phyloP scores from a whole-genome alignment of 179 eudicot genomes.

The Patellifolia procumbens region DNA sequence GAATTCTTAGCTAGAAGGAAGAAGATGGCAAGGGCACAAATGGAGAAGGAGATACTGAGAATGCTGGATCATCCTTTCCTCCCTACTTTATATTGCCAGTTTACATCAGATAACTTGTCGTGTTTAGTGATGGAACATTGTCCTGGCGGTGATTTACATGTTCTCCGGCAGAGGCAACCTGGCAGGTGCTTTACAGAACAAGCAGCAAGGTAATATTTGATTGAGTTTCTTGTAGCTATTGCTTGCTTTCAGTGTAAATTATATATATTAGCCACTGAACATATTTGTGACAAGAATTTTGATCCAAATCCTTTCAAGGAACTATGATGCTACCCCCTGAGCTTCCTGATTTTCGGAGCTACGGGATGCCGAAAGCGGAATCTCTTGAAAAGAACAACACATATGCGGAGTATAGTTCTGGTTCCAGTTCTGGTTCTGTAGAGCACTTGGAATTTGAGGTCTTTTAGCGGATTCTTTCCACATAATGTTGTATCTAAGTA shows the following conservation, averaged over 20 bases:
- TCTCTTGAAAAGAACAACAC: conserved; percentile 39
- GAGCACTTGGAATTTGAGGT: conserved; percentile 73
- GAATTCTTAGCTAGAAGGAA: conserved; percentile 52
- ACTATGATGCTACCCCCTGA: conserved; percentile 44
- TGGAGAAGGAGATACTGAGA: conserved; percentile 51
- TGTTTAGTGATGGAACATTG: conserved; percentile 62
- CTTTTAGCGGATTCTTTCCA: conserved; percentile 36
- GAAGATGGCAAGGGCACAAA: conserved; percentile 52
- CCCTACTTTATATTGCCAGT: conserved; percentile 52
- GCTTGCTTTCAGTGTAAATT: background rate
- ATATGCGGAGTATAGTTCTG: conserved; percentile 42
- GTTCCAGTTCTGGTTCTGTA: conserved; percentile 34
- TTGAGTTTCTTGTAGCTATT: background rate
- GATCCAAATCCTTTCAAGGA: background rate
- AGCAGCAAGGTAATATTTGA: conserved; percentile 48
- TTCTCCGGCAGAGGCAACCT: conserved; percentile 51
- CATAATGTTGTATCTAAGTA: conserved; percentile 23
- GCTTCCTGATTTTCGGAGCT: conserved; percentile 53
- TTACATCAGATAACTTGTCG: conserved; percentile 48
- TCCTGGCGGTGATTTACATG: conserved; percentile 59
- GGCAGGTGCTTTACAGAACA: conserved; percentile 57
- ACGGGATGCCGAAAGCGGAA: conserved; percentile 28
- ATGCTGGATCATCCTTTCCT: conserved; percentile 61
- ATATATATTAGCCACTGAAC: background rate
- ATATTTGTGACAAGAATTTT: background rate